Evolutionary conservation across 352 stramenopile genomes (phyloP).

Genomic region (Globisporangium carolinianum): DNA sequence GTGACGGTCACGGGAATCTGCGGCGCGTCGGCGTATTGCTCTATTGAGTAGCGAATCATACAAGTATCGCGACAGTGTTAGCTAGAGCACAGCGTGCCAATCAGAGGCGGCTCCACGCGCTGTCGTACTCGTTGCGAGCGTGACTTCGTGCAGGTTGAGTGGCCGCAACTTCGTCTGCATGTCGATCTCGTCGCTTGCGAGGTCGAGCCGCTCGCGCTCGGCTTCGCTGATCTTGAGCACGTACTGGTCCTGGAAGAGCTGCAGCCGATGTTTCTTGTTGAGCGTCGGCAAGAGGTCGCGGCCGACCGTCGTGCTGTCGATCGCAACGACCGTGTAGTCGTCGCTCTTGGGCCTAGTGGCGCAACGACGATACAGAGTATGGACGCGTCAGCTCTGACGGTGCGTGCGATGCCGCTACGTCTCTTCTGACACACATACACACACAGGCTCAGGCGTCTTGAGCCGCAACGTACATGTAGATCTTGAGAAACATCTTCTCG

Average conservation of each 20-base stretch:
- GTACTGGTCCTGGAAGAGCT: constrained; percentile 84
- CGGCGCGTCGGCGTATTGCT: constrained; percentile 81
- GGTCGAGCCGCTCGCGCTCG: constrained; percentile 72
- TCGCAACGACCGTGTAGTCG: constrained; percentile 84
- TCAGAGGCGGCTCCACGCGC: not conserved
- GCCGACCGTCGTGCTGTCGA: constrained; percentile 70
- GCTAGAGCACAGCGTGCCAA: not conserved
- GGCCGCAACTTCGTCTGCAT: constrained; percentile 82
- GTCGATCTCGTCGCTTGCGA: constrained; percentile 81
- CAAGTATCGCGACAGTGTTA: not conserved
- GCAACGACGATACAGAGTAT: constrained; percentile 1
- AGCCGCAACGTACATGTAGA: constrained; percentile 59
- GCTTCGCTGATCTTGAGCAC: constrained; percentile 86
- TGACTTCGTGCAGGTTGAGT: constrained; percentile 84
- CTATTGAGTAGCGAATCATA: constrained; percentile 19
- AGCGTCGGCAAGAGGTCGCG: constrained; percentile 81
- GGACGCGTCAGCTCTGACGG: not conserved
- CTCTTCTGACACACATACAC: too few species aligned
- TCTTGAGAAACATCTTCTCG: constrained; percentile 84
- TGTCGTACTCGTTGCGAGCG: constrained; percentile 72
- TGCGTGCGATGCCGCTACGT: too few species aligned
- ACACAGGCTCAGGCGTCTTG: too few species aligned
- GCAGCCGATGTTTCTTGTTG: constrained; percentile 82
- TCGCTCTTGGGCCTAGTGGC: constrained; percentile 72
- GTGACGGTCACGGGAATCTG: constrained; percentile 65